phyloP scores from a whole-genome alignment of 2,329 filamentous ascomycete genomes.

The Byssoonygena ceratinophila region DNA sequence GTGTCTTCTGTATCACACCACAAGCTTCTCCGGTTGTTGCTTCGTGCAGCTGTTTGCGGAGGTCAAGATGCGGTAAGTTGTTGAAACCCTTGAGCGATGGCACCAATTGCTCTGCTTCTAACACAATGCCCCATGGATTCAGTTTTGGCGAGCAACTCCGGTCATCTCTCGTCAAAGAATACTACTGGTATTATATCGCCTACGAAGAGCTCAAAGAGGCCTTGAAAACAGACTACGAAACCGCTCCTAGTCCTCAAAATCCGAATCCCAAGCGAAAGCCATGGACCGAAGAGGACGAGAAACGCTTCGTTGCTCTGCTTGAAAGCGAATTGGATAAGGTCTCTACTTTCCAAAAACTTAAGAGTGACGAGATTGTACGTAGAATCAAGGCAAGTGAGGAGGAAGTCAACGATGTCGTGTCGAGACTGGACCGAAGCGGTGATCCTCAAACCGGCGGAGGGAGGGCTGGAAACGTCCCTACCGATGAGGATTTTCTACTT shows the following conservation, averaged over 20 bases:
- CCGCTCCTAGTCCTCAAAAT: conserved; percentile 38
- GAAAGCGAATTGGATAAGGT: conserved; percentile 95
- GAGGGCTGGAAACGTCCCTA: conserved; percentile 39
- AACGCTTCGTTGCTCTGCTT: conserved; percentile 71
- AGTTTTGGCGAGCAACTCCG: conserved; percentile 95
- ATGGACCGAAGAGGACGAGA: conserved; percentile 90
- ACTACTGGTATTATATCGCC: conserved; percentile 96
- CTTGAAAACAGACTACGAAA: conserved; percentile 62
- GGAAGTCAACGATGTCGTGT: conserved; percentile 81
- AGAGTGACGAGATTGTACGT: conserved; percentile 88
- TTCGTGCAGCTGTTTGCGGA: too few relatives aligned
- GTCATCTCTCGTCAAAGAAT: conserved; percentile 91
- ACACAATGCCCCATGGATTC: not conserved
- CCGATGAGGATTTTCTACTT: conserved; percentile 86
- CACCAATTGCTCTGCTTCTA: not conserved
- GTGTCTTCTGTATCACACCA: too few relatives aligned
- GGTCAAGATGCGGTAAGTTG: conserved; percentile 6
- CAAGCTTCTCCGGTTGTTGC: too few relatives aligned
- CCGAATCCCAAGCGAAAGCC: conserved; percentile 45
- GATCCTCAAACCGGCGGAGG: conserved; percentile 37
- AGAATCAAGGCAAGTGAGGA: conserved; percentile 78
- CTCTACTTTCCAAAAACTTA: conserved; percentile 93
- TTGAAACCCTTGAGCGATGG: not conserved
- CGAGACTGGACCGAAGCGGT: conserved; percentile 48
- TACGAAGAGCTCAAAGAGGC: conserved; percentile 88